phyloP scores from a whole-genome alignment of 2,329 filamentous ascomycete genomes.

The Hymenoscyphus fraxineus region DNA sequence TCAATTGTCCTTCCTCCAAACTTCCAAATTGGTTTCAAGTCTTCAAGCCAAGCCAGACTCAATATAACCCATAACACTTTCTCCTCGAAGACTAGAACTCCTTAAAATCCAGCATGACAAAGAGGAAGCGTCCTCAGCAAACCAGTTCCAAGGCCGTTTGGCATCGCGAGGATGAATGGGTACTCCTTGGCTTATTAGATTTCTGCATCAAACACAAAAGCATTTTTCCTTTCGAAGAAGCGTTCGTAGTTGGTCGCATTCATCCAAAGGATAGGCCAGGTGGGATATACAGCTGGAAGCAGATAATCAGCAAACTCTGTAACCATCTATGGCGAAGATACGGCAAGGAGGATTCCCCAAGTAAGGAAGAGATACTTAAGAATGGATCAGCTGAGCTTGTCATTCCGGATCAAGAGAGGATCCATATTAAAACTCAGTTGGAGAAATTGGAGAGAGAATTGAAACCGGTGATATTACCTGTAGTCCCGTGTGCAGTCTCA shows the following conservation, averaged over 20 bases:
- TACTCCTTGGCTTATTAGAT: background rate
- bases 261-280: background rate
- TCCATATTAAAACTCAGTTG: background rate
- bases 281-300: background rate
- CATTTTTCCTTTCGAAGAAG: background rate
- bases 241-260: background rate
- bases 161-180: background rate
- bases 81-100: background rate
- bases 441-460: background rate
- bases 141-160: background rate
- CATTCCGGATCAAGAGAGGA: background rate
- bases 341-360: background rate
- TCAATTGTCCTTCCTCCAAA: too few relatives aligned
- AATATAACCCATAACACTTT: background rate
- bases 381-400: background rate
- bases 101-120: background rate
- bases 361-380: background rate
- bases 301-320: background rate
- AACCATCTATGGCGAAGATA: background rate
- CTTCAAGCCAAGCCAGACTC: too few relatives aligned
- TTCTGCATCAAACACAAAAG: conserved; percentile 2
- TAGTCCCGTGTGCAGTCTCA: background rate
- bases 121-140: background rate
- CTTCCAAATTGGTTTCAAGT: too few relatives aligned
- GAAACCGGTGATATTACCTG: background rate